A percentile compares a stretch with the other conserved stretches of the same genome.
Conservation (phyloP, 306 rosid species). For the Rosa multiflora region DNA sequence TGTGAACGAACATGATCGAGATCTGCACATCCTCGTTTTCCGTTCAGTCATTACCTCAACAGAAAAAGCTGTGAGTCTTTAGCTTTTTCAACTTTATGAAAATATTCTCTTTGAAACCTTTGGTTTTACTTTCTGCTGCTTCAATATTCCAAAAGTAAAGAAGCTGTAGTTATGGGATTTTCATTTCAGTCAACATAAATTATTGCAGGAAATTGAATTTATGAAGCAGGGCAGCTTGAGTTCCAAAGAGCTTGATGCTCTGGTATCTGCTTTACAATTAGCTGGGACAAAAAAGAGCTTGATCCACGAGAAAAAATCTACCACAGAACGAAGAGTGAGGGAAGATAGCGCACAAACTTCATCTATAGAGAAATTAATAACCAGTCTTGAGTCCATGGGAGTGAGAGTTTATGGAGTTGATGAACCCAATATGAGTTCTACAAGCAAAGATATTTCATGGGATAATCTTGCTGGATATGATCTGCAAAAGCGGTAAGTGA, state of each 20-base stretch:
- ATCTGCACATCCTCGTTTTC: conserved; percentile 59
- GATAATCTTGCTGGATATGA: conserved; percentile 90
- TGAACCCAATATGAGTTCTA: conserved; percentile 35
- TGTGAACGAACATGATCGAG: conserved; percentile 40
- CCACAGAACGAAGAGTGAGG: conserved; percentile 44
- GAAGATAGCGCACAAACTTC: conserved; percentile 48
- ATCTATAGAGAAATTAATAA: conserved; percentile 57
- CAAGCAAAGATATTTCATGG: conserved; percentile 66
- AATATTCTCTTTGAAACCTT: not conserved
- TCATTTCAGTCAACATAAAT: conserved; percentile 21
- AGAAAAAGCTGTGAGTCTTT: conserved; percentile 69
- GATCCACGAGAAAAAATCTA: conserved; percentile 32
- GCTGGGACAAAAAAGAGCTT: conserved; percentile 51
- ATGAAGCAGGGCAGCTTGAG: conserved; percentile 68
- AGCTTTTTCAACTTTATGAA: conserved; percentile 11
- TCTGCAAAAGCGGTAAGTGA: conserved; percentile 71
- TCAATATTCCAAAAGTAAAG: conserved; percentile 6
- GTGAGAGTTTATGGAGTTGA: conserved; percentile 70
- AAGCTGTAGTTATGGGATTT: conserved; percentile 3
- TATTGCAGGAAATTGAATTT: conserved; percentile 84
- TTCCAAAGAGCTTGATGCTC: conserved; percentile 73
- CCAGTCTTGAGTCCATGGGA: conserved; percentile 87
- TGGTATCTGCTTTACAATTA: conserved; percentile 68
- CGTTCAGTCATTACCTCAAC: conserved; percentile 59
- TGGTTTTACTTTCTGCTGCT: conserved; percentile 18